A percentile compares a stretch with the other conserved stretches of the same genome.
Evolutionary conservation across 2,329 filamentous ascomycete species (phyloP).

Genomic region (Arthrinium phaeospermum): DNA sequence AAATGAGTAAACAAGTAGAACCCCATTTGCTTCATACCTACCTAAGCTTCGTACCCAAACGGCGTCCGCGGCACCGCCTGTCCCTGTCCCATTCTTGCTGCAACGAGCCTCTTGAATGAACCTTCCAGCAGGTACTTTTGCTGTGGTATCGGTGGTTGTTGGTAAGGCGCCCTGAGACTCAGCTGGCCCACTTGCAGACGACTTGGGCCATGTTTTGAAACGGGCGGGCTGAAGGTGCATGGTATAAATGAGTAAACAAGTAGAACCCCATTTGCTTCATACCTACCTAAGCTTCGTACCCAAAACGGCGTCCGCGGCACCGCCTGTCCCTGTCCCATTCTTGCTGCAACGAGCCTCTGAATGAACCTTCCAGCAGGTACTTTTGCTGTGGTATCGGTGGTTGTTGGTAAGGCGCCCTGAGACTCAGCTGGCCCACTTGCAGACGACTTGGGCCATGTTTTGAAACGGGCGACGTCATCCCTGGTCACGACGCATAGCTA

Average conservation of each 20-base stretch:
- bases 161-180: background rate
- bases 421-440: conserved; percentile 1
- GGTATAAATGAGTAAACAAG: no score
- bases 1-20: no score
- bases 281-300: no score
- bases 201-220: conserved; percentile 12
- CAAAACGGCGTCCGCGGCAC: background rate
- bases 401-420: background rate
- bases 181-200: background rate
- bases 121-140: background rate
- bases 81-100: background rate
- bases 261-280: no score
- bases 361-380: background rate
- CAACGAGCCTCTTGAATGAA: background rate
- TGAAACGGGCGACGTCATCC: conserved; percentile 14
- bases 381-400: background rate
- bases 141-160: background rate
- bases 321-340: background rate
- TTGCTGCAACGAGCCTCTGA: background rate
- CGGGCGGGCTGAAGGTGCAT: no score
- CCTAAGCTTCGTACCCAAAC: no score
- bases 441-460: background rate
- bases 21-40: no score
- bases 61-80: background rate
- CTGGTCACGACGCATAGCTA: background rate